A percentile compares a stretch with the other conserved stretches of the same genome.
These are phyloP conservation scores for Cornus suecica DNA, from an alignment of 148 eudicot genomes.

Conservation along the genomic window DNA sequence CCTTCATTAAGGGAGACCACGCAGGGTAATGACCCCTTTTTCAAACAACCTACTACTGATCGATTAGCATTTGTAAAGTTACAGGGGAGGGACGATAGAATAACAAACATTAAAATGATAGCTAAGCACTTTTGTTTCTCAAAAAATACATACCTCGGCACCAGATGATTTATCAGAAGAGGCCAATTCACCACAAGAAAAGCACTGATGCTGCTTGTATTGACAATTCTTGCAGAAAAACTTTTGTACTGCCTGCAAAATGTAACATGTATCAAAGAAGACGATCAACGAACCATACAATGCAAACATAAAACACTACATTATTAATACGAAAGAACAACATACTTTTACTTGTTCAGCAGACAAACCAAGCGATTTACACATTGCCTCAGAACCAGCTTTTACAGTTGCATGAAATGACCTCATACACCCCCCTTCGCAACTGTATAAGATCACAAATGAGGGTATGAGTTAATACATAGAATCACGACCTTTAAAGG, in stretches of 20 bases:
- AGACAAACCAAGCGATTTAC: conserved; percentile 66
- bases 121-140: not conserved
- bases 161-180: conserved; percentile 75
- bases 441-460: conserved; percentile 38
- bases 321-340: conserved; percentile 4
- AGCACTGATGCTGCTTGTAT: conserved; percentile 82
- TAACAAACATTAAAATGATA: not conserved
- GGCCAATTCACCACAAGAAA: conserved; percentile 70
- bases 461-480: not conserved
- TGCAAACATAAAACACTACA: not conserved
- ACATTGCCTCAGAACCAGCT: conserved; percentile 55
- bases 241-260: conserved; percentile 49
- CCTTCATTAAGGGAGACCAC: not conserved
- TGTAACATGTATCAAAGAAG: not conserved
- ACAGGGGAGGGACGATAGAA: not conserved
- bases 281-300: not conserved
- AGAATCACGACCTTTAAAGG: not conserved
- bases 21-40: not conserved
- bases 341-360: conserved; percentile 60
- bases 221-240: conserved; percentile 71
- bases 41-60: not conserved
- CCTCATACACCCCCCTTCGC: conserved; percentile 94
- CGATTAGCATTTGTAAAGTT: conserved; percentile 2
- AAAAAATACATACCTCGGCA: conserved; percentile 60
- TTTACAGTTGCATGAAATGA: conserved; percentile 74